Conservation (phyloP, 2,329 filamentous ascomycete species). For the Fusarium brachygibbosum region DNA sequence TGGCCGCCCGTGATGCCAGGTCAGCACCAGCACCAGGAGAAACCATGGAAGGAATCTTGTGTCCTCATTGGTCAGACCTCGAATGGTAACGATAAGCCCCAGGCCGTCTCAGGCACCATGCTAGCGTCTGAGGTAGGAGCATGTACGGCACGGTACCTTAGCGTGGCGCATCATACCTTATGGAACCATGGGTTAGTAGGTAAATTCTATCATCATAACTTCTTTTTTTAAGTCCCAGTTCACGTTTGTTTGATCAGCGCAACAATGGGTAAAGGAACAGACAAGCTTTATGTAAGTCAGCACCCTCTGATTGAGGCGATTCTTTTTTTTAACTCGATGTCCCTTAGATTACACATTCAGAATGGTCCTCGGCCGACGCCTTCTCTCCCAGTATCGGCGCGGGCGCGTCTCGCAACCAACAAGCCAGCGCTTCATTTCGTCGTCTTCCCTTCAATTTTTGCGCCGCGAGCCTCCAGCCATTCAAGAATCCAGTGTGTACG, state of each 20-base stretch:
- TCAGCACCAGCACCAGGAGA: conserved; percentile 35
- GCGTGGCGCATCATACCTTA: conserved; percentile 38
- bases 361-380: conserved; percentile 93
- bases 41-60: conserved; percentile 7
- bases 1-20: conserved; percentile 48
- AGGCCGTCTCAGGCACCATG: conserved; percentile 32
- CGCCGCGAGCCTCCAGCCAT: conserved; percentile 94
- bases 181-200: neutral
- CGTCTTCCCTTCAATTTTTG: conserved; percentile 98
- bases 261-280: conserved; percentile 60
- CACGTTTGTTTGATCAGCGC: conserved; percentile 7
- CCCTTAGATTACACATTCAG: conserved; percentile 86
- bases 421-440: conserved; percentile 74
- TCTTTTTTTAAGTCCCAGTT: neutral
- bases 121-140: conserved; percentile 8
- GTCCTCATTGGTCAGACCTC: conserved; percentile 24
- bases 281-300: conserved; percentile 59
- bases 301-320: neutral
- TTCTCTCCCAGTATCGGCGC: conserved; percentile 85
- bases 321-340: conserved; percentile 2
- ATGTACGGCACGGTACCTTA: neutral
- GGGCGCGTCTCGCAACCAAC: conserved; percentile 68
- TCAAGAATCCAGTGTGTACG: conserved; percentile 94
- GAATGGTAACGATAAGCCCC: conserved; percentile 40
- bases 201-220: conserved; percentile 33